Percentiles rank a stretch among this genome's conserved stretches.
Conservation (phyloP, 2,329 filamentous ascomycete genomes). For the Monosporascus sp. region DNA sequence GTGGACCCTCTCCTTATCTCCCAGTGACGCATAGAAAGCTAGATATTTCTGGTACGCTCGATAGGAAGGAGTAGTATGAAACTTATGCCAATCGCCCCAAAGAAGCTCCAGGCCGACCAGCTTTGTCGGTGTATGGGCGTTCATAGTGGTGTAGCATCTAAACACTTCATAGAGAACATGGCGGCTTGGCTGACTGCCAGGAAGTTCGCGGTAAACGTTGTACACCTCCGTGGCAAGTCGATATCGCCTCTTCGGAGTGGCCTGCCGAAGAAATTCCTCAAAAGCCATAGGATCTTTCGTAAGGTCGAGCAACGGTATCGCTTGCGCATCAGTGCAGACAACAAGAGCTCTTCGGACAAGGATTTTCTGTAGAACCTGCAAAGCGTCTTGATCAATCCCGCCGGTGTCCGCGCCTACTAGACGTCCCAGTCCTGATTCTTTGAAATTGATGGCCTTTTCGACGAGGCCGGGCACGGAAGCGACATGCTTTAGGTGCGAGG, state of each 20-base stretch:
- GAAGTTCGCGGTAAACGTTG: slow-evolving; percentile 37
- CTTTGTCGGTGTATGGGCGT: slow-evolving; percentile 31
- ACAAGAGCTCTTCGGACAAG: slow-evolving; percentile 23
- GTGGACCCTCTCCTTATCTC: slow-evolving; percentile 40
- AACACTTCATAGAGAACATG: slow-evolving; percentile 40
- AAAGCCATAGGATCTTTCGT: slow-evolving; percentile 35
- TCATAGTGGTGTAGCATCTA: slow-evolving; percentile 20
- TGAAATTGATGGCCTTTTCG: slow-evolving; percentile 18
- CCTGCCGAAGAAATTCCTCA: slow-evolving; percentile 35
- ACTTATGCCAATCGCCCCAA: slow-evolving; percentile 42
- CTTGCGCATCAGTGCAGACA: slow-evolving; percentile 19
- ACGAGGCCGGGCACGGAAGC: slow-evolving; percentile 18
- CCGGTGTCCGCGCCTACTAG: slow-evolving; percentile 5
- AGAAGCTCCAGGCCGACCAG: slow-evolving; percentile 38
- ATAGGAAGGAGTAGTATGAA: slow-evolving; percentile 33
- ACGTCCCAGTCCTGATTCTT: slow-evolving; percentile 2
- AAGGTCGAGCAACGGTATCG: slow-evolving; percentile 33
- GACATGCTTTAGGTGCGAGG: slow-evolving; percentile 15
- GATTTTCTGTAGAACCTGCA: slow-evolving; percentile 20
- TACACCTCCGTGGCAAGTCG: slow-evolving; percentile 38
- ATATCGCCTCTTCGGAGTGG: slow-evolving; percentile 21
- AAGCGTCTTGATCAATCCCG: slow-evolving; percentile 7
- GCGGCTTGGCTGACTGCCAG: slow-evolving; percentile 30
- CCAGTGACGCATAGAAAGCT: slow-evolving; percentile 41
- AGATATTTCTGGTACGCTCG: slow-evolving; percentile 45